Percentiles rank a stretch among this genome's conserved stretches.
Evolutionary conservation across 306 rosid genomes (phyloP).

Genomic region (Glycyrrhiza uralensis): DNA sequence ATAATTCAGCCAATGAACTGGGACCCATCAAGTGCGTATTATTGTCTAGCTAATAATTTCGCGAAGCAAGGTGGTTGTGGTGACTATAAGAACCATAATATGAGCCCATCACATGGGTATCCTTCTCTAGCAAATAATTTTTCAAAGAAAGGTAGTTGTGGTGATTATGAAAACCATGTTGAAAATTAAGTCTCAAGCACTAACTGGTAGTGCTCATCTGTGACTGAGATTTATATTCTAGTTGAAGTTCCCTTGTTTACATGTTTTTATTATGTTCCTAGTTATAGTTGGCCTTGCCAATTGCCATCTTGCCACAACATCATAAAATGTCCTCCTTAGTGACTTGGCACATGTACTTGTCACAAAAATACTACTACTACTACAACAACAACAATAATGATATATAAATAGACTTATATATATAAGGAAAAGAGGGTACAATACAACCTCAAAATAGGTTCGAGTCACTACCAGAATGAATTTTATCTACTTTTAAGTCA

Average conservation of each 20-base stretch:
- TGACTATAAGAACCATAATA: neutral
- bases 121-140: neutral
- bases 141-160: neutral
- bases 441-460: constrained; percentile 25
- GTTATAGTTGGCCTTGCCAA: neutral
- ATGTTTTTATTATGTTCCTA: neutral
- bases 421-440: constrained; percentile 17
- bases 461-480: constrained; percentile 32
- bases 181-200: neutral
- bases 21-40: neutral
- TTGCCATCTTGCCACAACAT: neutral
- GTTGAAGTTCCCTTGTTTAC: neutral
- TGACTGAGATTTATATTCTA: neutral
- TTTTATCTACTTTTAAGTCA: constrained; percentile 32
- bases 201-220: neutral
- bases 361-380: no score
- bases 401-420: constrained; percentile 6
- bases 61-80: neutral
- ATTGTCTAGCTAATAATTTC: neutral
- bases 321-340: neutral
- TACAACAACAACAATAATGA: neutral
- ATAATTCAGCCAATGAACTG: neutral
- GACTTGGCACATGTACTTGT: neutral
- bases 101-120: neutral
- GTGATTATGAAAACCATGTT: neutral